Conservation (phyloP, 768 basidiomycete species). For the Wakefieldia striispora region DNA sequence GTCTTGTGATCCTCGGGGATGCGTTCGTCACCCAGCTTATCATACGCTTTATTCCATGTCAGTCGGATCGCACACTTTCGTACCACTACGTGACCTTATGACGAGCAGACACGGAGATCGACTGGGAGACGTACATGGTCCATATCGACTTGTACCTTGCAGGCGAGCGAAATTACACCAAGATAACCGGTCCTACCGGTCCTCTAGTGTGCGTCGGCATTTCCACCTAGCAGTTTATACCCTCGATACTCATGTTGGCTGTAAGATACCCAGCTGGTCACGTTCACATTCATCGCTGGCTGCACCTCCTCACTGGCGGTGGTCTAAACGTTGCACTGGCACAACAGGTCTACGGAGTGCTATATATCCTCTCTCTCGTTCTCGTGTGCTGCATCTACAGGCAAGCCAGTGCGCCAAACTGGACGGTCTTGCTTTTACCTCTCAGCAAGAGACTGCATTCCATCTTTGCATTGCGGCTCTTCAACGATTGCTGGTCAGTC, state of each 20-base stretch:
- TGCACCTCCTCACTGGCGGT: constrained; percentile 61
- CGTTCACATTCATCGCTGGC: constrained; percentile 72
- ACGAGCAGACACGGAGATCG: constrained; percentile 90
- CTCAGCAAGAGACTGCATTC: constrained; percentile 94
- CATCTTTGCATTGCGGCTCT: constrained; percentile 85
- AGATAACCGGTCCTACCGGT: constrained; percentile 87
- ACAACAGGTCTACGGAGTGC: constrained; percentile 73
- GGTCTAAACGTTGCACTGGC: constrained; percentile 61
- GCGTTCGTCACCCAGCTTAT: constrained; percentile 75
- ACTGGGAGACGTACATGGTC: constrained; percentile 95
- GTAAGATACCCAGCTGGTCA: constrained; percentile 93
- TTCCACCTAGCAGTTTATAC: not conserved
- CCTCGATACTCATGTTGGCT: not conserved
- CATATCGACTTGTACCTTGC: constrained; percentile 76
- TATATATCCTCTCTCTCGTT: constrained; percentile 69
- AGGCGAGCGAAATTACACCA: constrained; percentile 80
- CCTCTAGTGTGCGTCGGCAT: constrained; percentile 71
- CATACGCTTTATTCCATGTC: constrained; percentile 81
- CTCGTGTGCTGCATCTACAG: constrained; percentile 70
- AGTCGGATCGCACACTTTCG: constrained; percentile 30
- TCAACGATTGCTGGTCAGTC: constrained; percentile 92
- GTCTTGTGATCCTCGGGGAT: constrained; percentile 71
- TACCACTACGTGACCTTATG: constrained; percentile 14
- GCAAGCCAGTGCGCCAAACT: constrained; percentile 64
- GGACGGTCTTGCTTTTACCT: constrained; percentile 67